Base-by-base conservation (phyloP, 2,329 filamentous ascomycete genomes). In the Botrytis squamosa region DNA sequence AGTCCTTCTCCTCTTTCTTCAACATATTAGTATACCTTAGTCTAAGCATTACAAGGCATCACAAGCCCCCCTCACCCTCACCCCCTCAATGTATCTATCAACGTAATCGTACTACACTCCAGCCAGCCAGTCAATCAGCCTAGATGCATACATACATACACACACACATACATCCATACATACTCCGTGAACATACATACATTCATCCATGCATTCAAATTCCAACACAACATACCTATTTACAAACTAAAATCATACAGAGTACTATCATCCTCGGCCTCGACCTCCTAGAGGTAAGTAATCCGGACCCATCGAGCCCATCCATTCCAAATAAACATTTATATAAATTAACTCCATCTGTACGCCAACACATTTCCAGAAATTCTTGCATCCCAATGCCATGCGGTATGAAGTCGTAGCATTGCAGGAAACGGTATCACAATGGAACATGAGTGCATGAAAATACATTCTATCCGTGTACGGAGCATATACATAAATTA, bases 401-500 rank as follows among this genome's bases (percentile, higher is more conserved):
- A 52, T 52, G 49, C 49, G 49, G 25, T 16, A n/a, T 52, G 49
- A 52, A 52, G 49, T 57, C 52, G 52, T 14, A 29, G 52, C 65
- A 55, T 18, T 55, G 52, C 49, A 70, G 33, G n/a, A 38, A 63
- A 71, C 55, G 57, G 69, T 71, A 63, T 71, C 69, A 71, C 69
- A 71, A 46, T 71, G 69, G 38, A 44, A 64, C 40, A 42, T 64
- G 42, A n/a, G 33, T 62, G 25, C 40, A 60, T 70, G 29, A n/a
- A 55, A 57, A 52, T 25, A 14, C 3, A 52, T 52, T n/a, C 25
- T n/a, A 52, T 14, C 25, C 25, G 49, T n/a, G 49, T 52, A n/a
- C 46, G 46, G 46, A 49, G 46, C 46, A 49, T 49, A 7, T 42
- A 49, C 20, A 49, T 49, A 25, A 10, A 49, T 49, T 22, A 46